phyloP scores from a whole-genome alignment of 768 basidiomycete genomes.

The Pisolithus sp. region DNA sequence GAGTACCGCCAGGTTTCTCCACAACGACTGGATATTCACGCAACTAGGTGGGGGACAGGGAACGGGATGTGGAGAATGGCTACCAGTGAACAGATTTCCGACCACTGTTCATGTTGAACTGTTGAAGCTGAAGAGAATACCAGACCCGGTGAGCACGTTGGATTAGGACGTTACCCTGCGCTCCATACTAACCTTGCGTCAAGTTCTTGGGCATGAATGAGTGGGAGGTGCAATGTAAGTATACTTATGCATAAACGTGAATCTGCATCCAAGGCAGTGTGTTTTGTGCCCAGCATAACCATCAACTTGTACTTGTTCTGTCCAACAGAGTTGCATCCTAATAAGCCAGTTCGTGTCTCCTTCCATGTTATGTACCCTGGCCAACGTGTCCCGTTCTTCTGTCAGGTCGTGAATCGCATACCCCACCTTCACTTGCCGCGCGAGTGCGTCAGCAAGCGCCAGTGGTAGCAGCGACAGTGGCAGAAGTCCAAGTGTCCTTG shows the following conservation, averaged over 20 bases:
- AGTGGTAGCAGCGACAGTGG: constrained; percentile 30
- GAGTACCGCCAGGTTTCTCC: constrained; percentile 24
- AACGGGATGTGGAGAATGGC: constrained; percentile 61
- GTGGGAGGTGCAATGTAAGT: constrained; percentile 86
- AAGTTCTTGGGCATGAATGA: constrained; percentile 77
- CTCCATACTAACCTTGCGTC: constrained; percentile 5
- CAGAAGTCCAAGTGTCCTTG: constrained; percentile 63
- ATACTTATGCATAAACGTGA: constrained; percentile 8
- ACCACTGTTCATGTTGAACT: constrained; percentile 88
- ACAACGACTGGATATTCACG: constrained; percentile 58
- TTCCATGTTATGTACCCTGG: not conserved
- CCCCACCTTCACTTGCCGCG: constrained; percentile 45
- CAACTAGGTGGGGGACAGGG: constrained; percentile 58
- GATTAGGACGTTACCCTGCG: not conserved
- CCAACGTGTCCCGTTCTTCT: not conserved
- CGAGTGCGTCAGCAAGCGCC: constrained; percentile 15
- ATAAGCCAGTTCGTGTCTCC: constrained; percentile 47
- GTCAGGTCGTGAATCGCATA: constrained; percentile 57
- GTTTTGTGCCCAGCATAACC: constrained; percentile 44
- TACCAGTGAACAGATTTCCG: constrained; percentile 58
- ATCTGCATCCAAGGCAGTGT: constrained; percentile 41
- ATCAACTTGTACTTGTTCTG: constrained; percentile 46
- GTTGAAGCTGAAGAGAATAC: constrained; percentile 62
- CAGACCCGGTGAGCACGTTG: constrained; percentile 64
- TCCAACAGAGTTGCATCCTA: constrained; percentile 52